A percentile compares a stretch with the other conserved stretches of the same genome.
phyloP scores from a whole-genome alignment of 2,329 filamentous ascomycete genomes.

The Ceratocystis alfenasii region DNA sequence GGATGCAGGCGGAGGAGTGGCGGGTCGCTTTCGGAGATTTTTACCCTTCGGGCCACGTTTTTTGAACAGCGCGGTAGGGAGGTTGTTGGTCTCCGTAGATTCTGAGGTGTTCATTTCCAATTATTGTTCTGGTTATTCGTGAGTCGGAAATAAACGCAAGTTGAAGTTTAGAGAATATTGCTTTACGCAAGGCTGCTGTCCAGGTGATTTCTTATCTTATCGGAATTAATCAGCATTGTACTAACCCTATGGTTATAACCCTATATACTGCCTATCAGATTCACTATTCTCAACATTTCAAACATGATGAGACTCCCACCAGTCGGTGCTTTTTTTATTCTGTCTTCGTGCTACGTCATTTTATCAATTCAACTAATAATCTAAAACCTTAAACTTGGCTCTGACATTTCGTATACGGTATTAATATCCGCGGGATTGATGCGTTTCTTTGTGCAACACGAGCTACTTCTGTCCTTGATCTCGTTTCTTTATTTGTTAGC shows the following conservation, averaged over 20 bases:
- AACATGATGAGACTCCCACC: too few species aligned
- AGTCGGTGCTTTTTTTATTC: too few species aligned
- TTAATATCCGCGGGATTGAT: background rate
- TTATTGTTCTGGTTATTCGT: background rate
- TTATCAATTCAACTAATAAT: too few species aligned
- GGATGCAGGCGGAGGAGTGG: slow-evolving; percentile 13
- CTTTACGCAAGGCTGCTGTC: too few species aligned
- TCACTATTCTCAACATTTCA: too few species aligned
- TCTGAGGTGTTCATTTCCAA: background rate
- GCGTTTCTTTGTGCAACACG: background rate
- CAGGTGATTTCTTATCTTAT: too few species aligned
- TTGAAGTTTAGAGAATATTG: background rate
- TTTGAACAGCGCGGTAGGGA: slow-evolving; percentile 15
- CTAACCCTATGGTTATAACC: too few species aligned
- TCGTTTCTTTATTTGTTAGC: background rate
- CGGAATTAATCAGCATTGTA: too few species aligned
- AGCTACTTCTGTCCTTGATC: background rate
- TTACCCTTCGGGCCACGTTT: slow-evolving; percentile 15
- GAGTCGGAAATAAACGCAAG: background rate
- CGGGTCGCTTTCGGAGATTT: slow-evolving; percentile 17
- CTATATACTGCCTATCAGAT: too few species aligned
- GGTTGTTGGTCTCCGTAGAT: background rate
- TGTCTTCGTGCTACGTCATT: too few species aligned
- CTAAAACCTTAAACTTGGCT: too few species aligned
- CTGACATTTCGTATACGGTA: background rate